Conservation (phyloP, 768 basidiomycete species). For the Mycena belliarum region DNA sequence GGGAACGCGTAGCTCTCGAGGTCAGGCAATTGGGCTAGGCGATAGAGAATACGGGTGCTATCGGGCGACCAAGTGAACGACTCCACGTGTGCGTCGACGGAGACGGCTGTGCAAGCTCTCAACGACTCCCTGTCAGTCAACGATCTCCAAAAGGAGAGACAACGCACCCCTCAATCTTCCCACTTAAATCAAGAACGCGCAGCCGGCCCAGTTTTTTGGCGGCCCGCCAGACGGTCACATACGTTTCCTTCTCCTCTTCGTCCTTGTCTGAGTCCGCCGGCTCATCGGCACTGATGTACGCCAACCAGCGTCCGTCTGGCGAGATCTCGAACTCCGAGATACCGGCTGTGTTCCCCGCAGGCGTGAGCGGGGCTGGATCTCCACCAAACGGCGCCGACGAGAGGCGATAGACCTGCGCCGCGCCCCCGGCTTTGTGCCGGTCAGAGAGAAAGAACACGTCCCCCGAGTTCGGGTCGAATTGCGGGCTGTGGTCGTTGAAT, state of each 20-base stretch:
- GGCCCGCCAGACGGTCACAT: conserved; percentile 13
- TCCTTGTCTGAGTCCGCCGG: conserved; percentile 17
- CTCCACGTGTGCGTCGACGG: conserved; percentile 4
- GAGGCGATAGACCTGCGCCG: conserved; percentile 14
- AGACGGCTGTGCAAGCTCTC: conserved; percentile 2
- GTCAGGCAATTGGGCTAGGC: background rate
- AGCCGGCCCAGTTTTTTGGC: conserved; percentile 3
- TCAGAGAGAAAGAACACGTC: conserved; percentile 22
- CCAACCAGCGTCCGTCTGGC: conserved; percentile 19
- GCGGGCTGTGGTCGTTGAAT: conserved; percentile 12
- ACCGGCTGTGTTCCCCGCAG: conserved; percentile 1
- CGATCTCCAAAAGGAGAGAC: background rate
- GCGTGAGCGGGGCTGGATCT: conserved; percentile 12
- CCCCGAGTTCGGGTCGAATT: conserved; percentile 14
- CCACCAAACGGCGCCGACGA: conserved; percentile 12
- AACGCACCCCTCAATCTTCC: conserved; percentile 5
- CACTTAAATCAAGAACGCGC: conserved; percentile 14
- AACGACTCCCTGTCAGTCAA: too few relatives aligned
- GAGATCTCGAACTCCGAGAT: conserved; percentile 11
- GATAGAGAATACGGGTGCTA: conserved; percentile 12
- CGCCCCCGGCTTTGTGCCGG: conserved; percentile 17
- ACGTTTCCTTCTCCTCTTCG: conserved; percentile 11
- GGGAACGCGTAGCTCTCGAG: conserved; percentile 10
- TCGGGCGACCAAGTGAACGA: conserved; percentile 19
- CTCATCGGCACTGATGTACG: conserved; percentile 17